Conservation (phyloP, 2,329 filamentous ascomycete species). For the Cadophora luteo-olivacea region DNA sequence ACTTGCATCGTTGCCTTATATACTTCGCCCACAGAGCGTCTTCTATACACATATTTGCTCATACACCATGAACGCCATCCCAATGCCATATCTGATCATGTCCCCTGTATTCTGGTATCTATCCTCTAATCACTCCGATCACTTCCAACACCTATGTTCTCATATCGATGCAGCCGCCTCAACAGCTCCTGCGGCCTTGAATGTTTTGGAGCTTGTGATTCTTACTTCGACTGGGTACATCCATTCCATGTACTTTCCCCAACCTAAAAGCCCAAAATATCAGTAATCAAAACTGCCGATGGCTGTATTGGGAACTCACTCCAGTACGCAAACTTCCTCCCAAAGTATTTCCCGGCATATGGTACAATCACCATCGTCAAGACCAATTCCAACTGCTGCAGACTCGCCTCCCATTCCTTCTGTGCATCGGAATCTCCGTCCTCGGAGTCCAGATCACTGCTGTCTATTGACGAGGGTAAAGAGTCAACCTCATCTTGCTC, state of each 20-base stretch:
- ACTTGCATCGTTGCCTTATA: conserved; percentile 22
- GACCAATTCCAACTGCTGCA: conserved; percentile 92
- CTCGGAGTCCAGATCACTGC: conserved; percentile 61
- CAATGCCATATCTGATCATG: conserved; percentile 19
- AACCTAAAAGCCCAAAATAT: conserved; percentile 61
- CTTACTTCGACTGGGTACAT: conserved; percentile 81
- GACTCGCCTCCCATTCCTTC: conserved; percentile 90
- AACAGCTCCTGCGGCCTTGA: conserved; percentile 68
- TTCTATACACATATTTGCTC: conserved; percentile 24
- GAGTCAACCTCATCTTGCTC: conserved; percentile 68
- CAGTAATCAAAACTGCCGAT: conserved; percentile 11
- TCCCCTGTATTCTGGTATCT: conserved; percentile 24
- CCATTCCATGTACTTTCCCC: conserved; percentile 95
- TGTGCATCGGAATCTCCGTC: conserved; percentile 79
- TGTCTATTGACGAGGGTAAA: conserved; percentile 63
- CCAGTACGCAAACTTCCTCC: conserved; percentile 95
- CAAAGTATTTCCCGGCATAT: conserved; percentile 93
- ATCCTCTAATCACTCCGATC: conserved; percentile 16
- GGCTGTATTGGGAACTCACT: conserved; percentile 63
- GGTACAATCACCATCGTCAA: conserved; percentile 94
- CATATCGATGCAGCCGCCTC: conserved; percentile 56
- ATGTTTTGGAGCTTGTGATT: conserved; percentile 66
- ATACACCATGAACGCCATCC: conserved; percentile 27
- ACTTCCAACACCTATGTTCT: conserved; percentile 14
- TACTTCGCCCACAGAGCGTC: conserved; percentile 22